Base-by-base conservation (phyloP, 768 basidiomycete genomes). In the Goffeauzyma gilvescens region DNA sequence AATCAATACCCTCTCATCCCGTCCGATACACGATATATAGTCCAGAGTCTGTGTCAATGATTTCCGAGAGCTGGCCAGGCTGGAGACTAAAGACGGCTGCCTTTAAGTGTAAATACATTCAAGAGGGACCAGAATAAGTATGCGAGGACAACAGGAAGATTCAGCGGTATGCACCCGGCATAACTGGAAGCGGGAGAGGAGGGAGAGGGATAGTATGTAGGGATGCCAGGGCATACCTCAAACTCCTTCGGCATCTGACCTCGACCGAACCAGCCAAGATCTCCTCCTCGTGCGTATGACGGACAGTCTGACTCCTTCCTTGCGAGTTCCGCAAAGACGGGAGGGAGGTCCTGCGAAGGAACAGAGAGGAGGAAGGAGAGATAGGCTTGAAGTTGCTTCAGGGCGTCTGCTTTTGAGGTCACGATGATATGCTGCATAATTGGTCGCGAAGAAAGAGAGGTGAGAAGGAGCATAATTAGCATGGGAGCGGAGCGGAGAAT, bases 161-260 rank as follows among this genome's bases (percentile, higher is more conserved):
- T n/a, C n/a, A n/a, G n/a, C n/a, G n/a, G n/a, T n/a, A n/a, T n/a
- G n/a, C n/a, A n/a, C n/a, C n/a, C n/a, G n/a, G n/a, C n/a, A n/a
- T n/a, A n/a, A n/a, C n/a, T n/a, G n/a, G n/a, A n/a, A n/a, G n/a
- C n/a, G n/a, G n/a, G n/a, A n/a, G n/a, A n/a, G n/a, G n/a, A n/a
- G n/a, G n/a, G n/a, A n/a, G n/a, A n/a, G n/a, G n/a, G n/a, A n/a
- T n/a, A n/a, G n/a, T n/a, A n/a, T n/a, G n/a, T n/a, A n/a, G n/a
- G n/a, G n/a, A n/a, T n/a, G n/a, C n/a, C n/a, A n/a, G n/a, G n/a
- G 24, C 83, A 80, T 23, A 89, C 85, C 66, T 95, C 89, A 57
- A 98, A 98, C 26, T 85, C 78, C 66, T 84, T 86, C 66, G 96
- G 93, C 93, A 98, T 98, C 68, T 83, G 79, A 1, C 79, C 81